Evolutionary conservation across 2,329 filamentous ascomycete genomes (phyloP), one percentile per base, ranked within the genome.

Genomic region (Aaosphaeria pasadenensis): DNA sequence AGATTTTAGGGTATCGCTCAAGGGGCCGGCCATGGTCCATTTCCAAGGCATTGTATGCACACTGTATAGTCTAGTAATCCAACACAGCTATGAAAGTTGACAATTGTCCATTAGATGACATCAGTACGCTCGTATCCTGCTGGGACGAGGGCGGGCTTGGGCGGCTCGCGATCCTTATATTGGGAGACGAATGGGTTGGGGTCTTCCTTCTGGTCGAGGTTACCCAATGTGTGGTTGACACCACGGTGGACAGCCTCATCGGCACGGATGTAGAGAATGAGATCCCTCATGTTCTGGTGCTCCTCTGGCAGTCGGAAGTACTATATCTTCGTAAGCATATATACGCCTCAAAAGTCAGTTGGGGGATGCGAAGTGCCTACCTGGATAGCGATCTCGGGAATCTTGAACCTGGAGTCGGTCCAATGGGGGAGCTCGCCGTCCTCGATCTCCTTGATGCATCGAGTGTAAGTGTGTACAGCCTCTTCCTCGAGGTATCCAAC

Each of bases 401-500:
- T 89, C 46, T 79, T 60, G 62, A 95, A 85, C 6, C 84, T 80
- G 17, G 17, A 24, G 17, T 84, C 80, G 28, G 82, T 77, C 91
- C 94, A 99, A 58, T 84, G 83, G 1, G 91, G 91, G 11, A 96
- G 75, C 49, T 83, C 81, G n/a, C 92, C 92, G 3, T 81, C 79
- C 49, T 97, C 91, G 28, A 99, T 81, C 63, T 97, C 94, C 56
- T 84, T 78, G 60, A 97, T 88, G 51, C 89, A 89, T 43, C 91
- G 85, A 0, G 90, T 94, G 75, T 99, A 99, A 0, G 94, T 99
- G 64, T 95, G 82, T 1, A 97, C 92, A 6, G 94, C 94, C 71
- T 99, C 94, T 70, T 99, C 94, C 71, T 99, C 94, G 11, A 99
- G 83, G 61, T 97, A 97, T 1, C 91, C 94, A 45, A 97, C 91